These are phyloP conservation scores for Penicillium italicum DNA, from an alignment of 2,329 filamentous ascomycete species.

Conservation along the genomic window DNA sequence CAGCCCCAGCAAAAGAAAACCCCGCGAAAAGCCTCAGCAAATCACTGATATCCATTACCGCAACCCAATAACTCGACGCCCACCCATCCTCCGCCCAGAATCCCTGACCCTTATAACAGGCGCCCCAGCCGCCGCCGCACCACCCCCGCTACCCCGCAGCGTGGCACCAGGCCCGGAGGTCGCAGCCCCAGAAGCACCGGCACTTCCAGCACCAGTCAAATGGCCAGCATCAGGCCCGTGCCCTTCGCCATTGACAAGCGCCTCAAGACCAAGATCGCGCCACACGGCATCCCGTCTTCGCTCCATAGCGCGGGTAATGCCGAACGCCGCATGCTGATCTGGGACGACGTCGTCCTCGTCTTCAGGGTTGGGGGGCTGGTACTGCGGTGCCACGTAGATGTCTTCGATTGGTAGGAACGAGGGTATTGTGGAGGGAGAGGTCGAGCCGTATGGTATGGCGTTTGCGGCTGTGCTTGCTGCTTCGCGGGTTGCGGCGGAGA, in stretches of 20 bases:
- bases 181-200: constrained; percentile 15
- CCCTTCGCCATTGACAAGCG: constrained; percentile 43
- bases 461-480: constrained; percentile 8
- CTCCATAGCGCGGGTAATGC: constrained; percentile 61
- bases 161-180: constrained; percentile 17
- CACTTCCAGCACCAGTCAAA: constrained; percentile 20
- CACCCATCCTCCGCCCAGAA: constrained; percentile 38
- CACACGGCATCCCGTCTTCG: constrained; percentile 53
- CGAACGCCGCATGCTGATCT: constrained; percentile 65
- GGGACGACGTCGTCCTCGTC: constrained; percentile 66
- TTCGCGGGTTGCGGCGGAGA: neutral
- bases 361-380: constrained; percentile 62
- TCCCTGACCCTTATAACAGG: constrained; percentile 26
- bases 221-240: constrained; percentile 15
- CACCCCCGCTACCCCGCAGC: constrained; percentile 18
- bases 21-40: neutral
- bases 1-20: neutral
- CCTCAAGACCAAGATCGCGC: constrained; percentile 57
- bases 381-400: constrained; percentile 58
- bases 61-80: constrained; percentile 37
- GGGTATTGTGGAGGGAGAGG: constrained; percentile 34
- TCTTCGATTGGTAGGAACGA: constrained; percentile 54
- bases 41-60: neutral
- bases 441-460: constrained; percentile 29
- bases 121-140: constrained; percentile 17